These are phyloP conservation scores for Mycena chlorophos DNA, from an alignment of 768 basidiomycete species.

Conservation along the genomic window DNA sequence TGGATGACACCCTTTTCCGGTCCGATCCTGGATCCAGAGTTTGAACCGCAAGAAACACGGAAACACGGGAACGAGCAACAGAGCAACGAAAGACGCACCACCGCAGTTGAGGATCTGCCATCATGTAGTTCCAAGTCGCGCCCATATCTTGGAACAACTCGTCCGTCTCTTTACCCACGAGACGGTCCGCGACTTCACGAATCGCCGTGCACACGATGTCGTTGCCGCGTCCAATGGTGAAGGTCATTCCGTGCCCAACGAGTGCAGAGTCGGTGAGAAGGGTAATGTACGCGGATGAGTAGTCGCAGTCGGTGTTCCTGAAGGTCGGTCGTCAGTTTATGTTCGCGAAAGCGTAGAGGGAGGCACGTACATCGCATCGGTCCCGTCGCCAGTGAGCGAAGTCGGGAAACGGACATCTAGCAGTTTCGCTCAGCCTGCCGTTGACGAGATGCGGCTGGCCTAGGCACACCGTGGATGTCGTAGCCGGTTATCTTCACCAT, in stretches of 20 bases:
- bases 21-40: conserved; percentile 60
- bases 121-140: conserved; percentile 82
- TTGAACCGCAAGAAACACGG: background rate
- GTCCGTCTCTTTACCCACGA: conserved; percentile 81
- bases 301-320: conserved; percentile 95
- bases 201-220: conserved; percentile 91
- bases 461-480: conserved; percentile 55
- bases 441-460: background rate
- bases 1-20: conserved; percentile 96
- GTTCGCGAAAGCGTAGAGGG: background rate
- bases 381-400: conserved; percentile 86
- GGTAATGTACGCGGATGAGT: conserved; percentile 88
- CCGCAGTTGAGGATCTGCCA: conserved; percentile 86
- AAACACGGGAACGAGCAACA: too few species aligned
- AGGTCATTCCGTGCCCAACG: conserved; percentile 91
- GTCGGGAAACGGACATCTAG: conserved; percentile 92
- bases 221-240: conserved; percentile 92
- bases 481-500: conserved; percentile 54
- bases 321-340: background rate
- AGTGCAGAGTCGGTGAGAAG: conserved; percentile 75
- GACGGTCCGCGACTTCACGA: conserved; percentile 72
- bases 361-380: conserved; percentile 79
- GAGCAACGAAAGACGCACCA: conserved; percentile 53
- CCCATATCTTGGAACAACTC: conserved; percentile 89
- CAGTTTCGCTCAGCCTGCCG: background rate